Evolutionary conservation across 2,329 filamentous ascomycete species (phyloP).

Genomic region (Apiospora kogelbergensis): DNA sequence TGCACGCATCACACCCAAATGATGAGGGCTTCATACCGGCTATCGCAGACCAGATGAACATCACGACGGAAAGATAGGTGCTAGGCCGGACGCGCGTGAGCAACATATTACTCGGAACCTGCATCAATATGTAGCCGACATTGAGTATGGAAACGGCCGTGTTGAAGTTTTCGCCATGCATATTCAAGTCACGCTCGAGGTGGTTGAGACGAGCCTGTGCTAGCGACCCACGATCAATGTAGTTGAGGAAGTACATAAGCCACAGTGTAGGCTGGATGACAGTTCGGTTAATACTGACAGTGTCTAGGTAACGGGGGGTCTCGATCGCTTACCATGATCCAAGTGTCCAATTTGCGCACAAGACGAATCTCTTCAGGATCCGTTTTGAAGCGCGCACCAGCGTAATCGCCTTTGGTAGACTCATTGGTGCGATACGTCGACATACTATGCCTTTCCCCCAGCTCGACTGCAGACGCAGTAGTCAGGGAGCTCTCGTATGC

Average conservation of each 20-base stretch:
- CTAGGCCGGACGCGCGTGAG: too few species aligned
- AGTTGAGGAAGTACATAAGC: background rate
- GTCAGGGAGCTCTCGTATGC: background rate
- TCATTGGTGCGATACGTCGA: background rate
- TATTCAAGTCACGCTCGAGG: background rate
- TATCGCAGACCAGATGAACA: constrained; percentile 2
- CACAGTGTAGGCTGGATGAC: background rate
- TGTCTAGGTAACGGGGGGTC: too few species aligned
- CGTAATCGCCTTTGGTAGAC: background rate
- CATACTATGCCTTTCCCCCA: background rate
- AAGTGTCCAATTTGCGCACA: background rate
- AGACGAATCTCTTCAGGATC: constrained; percentile 2
- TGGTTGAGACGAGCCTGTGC: background rate
- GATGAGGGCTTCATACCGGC: background rate
- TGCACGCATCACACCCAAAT: too few species aligned
- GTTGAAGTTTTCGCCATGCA: background rate
- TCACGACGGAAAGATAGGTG: background rate
- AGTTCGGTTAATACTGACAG: background rate
- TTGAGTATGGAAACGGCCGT: background rate
- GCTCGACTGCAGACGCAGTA: background rate
- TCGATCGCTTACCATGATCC: background rate
- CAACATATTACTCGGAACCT: background rate
- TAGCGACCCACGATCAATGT: background rate
- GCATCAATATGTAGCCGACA: constrained; percentile 8
- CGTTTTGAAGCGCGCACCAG: background rate